Conservation (phyloP, 768 basidiomycete genomes). For the Paxillus involutus region DNA sequence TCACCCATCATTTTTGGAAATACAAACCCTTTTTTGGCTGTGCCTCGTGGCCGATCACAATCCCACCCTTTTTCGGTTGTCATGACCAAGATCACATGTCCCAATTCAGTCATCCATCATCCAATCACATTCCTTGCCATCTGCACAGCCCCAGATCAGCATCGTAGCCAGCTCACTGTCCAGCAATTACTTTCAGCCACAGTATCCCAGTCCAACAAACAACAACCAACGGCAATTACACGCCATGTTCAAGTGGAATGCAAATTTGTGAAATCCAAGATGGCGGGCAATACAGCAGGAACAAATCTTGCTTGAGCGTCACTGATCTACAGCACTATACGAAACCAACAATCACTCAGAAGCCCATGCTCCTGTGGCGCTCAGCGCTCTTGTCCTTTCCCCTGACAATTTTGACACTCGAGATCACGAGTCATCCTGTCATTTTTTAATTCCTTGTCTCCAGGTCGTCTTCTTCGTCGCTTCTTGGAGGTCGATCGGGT, state of each 20-base stretch:
- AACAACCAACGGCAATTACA: neutral
- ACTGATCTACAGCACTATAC: neutral
- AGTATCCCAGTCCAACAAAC: neutral
- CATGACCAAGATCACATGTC: conserved; percentile 1
- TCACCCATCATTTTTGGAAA: conserved; percentile 5
- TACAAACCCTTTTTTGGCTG: conserved; percentile 1
- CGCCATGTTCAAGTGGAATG: neutral
- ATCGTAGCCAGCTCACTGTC: neutral
- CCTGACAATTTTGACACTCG: conserved; percentile 32
- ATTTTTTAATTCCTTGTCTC: conserved; percentile 3
- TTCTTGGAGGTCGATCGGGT: conserved; percentile 18
- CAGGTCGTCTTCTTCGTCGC: conserved; percentile 16
- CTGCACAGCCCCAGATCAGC: neutral
- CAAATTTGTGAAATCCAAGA: neutral
- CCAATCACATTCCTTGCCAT: conserved; percentile 3
- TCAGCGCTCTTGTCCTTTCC: conserved; percentile 32
- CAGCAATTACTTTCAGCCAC: too few species aligned
- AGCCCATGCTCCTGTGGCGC: conserved; percentile 30
- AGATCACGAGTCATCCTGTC: conserved; percentile 11
- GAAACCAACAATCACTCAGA: conserved; percentile 5
- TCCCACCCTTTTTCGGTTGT: neutral
- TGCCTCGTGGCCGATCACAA: conserved; percentile 9
- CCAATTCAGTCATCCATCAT: neutral
- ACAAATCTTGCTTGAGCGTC: neutral
- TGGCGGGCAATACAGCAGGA: neutral